phyloP scores from a whole-genome alignment of 2,329 filamentous ascomycete species.

The Aspergillus puulaauensis region DNA sequence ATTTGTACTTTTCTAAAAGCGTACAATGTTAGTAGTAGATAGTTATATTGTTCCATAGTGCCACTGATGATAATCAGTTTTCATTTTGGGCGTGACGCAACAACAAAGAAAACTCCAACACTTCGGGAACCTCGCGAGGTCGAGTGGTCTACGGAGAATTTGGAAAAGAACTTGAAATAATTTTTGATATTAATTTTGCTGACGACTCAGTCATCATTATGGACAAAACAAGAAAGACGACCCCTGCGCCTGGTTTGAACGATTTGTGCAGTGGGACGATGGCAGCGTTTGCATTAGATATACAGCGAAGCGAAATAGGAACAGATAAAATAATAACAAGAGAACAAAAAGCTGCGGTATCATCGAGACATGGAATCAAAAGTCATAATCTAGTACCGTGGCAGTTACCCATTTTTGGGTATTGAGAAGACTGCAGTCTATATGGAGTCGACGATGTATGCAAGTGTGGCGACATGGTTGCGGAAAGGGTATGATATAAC shows the following conservation, averaged over 20 bases:
- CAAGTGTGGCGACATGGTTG: background rate
- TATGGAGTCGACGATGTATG: slow-evolving; percentile 9
- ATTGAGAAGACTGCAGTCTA: slow-evolving; percentile 13
- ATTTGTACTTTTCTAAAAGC: too few species aligned
- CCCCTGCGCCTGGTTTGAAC: background rate
- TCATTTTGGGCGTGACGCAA: too few species aligned
- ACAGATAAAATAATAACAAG: background rate
- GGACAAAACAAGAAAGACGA: background rate
- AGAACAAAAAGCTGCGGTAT: slow-evolving; percentile 8
- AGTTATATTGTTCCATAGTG: too few species aligned
- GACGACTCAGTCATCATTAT: background rate
- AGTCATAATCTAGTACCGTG: slow-evolving; percentile 21
- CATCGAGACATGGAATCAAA: slow-evolving; percentile 14
- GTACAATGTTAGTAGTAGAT: too few species aligned
- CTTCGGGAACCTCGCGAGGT: too few species aligned
- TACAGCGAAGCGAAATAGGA: slow-evolving; percentile 1
- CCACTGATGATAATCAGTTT: too few species aligned
- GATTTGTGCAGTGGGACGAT: background rate
- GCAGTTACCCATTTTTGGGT: slow-evolving; percentile 11
- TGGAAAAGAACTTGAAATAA: background rate
- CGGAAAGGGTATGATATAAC: background rate
- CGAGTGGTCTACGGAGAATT: too few species aligned
- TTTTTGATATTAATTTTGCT: background rate
- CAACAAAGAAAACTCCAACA: too few species aligned
- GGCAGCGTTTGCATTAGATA: background rate